Conservation (phyloP, 495 filamentous ascomycete species). For the Hypomontagnella submonticulosa region DNA sequence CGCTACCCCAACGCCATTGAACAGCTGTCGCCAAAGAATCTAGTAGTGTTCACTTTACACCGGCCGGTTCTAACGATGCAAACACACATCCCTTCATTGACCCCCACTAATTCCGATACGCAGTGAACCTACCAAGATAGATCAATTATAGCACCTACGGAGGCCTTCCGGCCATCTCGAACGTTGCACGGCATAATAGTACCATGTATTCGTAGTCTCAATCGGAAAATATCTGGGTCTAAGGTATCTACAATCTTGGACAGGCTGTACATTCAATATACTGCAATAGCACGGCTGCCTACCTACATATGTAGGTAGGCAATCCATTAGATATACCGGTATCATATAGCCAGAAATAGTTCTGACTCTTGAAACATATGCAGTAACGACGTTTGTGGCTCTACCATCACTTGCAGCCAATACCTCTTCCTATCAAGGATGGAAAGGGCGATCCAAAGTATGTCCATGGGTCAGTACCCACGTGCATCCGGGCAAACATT, state of each 20-base stretch:
- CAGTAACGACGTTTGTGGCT: too few relatives aligned
- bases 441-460: too few relatives aligned
- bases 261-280: too few relatives aligned
- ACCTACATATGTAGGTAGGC: too few relatives aligned
- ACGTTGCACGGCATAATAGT: conserved; percentile 34
- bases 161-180: conserved; percentile 14
- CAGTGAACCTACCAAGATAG: conserved; percentile 18
- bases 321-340: too few relatives aligned
- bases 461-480: conserved; percentile 63
- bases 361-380: too few relatives aligned
- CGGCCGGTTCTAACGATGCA: conserved; percentile 13
- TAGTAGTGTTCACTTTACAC: conserved; percentile 7
- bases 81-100: conserved; percentile 17
- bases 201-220: conserved; percentile 26
- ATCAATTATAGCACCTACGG: conserved; percentile 20
- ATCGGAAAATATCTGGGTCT: conserved; percentile 10
- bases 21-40: conserved; percentile 2
- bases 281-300: too few relatives aligned
- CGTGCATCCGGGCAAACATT: conserved; percentile 68
- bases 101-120: conserved; percentile 20
- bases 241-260: conserved; percentile 1
- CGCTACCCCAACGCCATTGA: neutral
- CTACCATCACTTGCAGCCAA: too few relatives aligned
- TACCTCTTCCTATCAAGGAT: too few relatives aligned
- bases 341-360: too few relatives aligned